Evolutionary conservation across 2,329 filamentous ascomycete genomes (phyloP).

Genomic region (Juglanconis juglandina): DNA sequence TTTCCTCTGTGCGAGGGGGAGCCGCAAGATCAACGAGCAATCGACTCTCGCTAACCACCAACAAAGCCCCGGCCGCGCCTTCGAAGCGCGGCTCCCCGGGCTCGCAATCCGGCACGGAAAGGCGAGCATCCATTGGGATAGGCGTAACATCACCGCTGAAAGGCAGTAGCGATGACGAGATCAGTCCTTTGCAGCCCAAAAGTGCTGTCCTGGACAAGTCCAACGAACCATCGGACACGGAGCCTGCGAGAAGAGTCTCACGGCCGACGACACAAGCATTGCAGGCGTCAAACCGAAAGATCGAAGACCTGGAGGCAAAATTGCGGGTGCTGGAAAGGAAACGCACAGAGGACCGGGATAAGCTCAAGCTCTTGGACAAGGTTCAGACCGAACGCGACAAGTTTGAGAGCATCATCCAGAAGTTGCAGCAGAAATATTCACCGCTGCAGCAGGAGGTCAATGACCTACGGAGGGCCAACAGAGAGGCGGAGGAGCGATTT

Average conservation of each 20-base stretch:
- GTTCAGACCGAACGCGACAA: constrained; percentile 73
- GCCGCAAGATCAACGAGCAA: constrained; percentile 37
- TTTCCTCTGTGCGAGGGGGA: constrained; percentile 35
- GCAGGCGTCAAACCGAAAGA: constrained; percentile 56
- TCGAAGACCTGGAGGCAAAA: constrained; percentile 87
- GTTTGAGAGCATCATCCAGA: constrained; percentile 82
- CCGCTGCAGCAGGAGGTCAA: constrained; percentile 76
- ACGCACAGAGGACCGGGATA: constrained; percentile 78
- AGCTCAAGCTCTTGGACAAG: constrained; percentile 73
- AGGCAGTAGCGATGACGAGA: constrained; percentile 48
- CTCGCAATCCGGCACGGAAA: constrained; percentile 39
- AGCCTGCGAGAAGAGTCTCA: constrained; percentile 27
- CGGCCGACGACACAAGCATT: constrained; percentile 17
- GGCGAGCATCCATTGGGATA: constrained; percentile 32
- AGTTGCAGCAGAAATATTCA: constrained; percentile 84
- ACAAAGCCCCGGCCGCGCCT: constrained; percentile 35
- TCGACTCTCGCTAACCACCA: constrained; percentile 37
- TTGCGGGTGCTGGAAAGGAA: constrained; percentile 85
- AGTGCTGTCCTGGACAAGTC: constrained; percentile 52
- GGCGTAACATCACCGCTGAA: constrained; percentile 37
- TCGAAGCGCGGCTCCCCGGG: constrained; percentile 26
- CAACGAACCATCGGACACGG: constrained; percentile 31
- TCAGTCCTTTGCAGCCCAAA: constrained; percentile 42
- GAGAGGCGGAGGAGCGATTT: constrained; percentile 68
- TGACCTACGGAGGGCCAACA: constrained; percentile 72